A percentile compares a stretch with the other conserved stretches of the same genome.
Evolutionary conservation across 2,329 filamentous ascomycete species (phyloP).

Genomic region (Paraconiothyrium brasiliense): DNA sequence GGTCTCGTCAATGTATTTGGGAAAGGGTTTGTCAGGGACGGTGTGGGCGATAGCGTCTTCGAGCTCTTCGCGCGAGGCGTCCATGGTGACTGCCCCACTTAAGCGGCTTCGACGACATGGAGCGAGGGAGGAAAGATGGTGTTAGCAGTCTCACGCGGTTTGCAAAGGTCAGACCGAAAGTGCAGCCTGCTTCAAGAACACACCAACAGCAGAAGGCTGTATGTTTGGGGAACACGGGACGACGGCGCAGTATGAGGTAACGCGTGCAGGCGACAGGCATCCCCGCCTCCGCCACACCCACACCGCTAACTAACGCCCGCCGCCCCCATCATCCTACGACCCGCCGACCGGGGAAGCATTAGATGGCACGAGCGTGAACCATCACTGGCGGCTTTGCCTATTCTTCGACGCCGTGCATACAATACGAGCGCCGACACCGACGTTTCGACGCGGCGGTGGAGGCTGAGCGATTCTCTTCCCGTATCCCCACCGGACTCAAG

Average conservation of each 20-base stretch:
- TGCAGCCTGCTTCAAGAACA: neutral
- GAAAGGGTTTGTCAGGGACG: constrained; percentile 24
- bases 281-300: constrained; percentile 5
- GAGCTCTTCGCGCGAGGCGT: constrained; percentile 16
- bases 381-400: neutral
- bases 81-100: constrained; percentile 14
- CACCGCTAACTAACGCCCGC: neutral
- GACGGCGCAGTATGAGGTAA: constrained; percentile 11
- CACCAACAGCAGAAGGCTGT: neutral
- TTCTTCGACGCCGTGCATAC: neutral
- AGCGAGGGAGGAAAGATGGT: constrained; percentile 3
- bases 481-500: neutral
- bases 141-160: neutral
- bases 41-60: constrained; percentile 24
- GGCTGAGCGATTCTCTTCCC: neutral
- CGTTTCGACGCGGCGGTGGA: constrained; percentile 3
- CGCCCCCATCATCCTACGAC: neutral
- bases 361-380: neutral
- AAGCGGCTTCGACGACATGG: constrained; percentile 11
- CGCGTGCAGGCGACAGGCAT: neutral
- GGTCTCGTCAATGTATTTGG: constrained; percentile 30
- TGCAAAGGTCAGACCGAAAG: neutral
- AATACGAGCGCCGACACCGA: neutral
- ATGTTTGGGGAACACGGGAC: constrained; percentile 1
- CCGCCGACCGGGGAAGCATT: neutral